These are phyloP conservation scores for Pelargonium australe DNA, from an alignment of 441 rosid species.

Conservation along the genomic window DNA sequence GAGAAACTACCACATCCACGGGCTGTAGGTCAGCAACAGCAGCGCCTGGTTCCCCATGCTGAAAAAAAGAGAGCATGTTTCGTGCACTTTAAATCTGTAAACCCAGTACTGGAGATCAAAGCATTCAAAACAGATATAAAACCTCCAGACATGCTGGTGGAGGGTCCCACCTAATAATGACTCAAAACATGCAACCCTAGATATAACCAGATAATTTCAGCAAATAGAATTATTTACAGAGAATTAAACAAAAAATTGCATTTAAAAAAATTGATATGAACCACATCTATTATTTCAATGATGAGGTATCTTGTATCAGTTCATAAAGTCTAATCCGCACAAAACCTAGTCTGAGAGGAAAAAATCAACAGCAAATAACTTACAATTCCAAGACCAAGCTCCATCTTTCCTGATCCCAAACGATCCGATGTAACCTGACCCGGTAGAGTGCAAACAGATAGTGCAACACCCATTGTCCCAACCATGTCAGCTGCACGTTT, in stretches of 20 bases:
- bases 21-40: conserved; percentile 92
- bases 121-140: background rate
- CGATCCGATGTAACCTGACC: conserved; percentile 90
- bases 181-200: conserved; percentile 11
- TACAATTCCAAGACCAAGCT: conserved; percentile 98
- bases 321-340: background rate
- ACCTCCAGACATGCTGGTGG: background rate
- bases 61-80: conserved; percentile 22
- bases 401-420: conserved; percentile 91
- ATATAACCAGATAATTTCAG: background rate
- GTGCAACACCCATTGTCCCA: conserved; percentile 96
- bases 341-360: background rate
- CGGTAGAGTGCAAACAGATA: conserved; percentile 91
- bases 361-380: conserved; percentile 26
- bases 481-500: conserved; percentile 73
- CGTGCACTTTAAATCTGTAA: conserved; percentile 16
- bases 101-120: conserved; percentile 13
- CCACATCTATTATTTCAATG: background rate
- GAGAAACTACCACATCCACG: conserved; percentile 85
- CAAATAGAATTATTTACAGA: conserved; percentile 5
- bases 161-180: background rate
- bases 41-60: conserved; percentile 99
- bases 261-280: background rate
- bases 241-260: background rate
- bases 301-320: conserved; percentile 8